phyloP scores from a whole-genome alignment of 345 rosid genomes.

The Clausena lansium region DNA sequence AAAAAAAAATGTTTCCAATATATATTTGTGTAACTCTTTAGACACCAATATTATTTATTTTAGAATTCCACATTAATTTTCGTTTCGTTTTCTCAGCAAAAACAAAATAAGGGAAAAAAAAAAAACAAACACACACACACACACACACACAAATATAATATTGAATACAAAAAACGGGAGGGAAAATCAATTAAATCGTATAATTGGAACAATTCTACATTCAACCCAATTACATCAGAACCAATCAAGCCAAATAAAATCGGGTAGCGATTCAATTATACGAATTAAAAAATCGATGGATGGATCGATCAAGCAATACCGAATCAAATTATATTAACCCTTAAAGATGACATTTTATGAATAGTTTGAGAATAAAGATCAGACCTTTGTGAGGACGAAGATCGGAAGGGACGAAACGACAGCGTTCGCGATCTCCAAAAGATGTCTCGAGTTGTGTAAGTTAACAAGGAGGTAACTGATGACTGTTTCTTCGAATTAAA shows the following conservation, averaged over 20 bases:
- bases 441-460: neutral
- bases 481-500: neutral
- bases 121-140: no score
- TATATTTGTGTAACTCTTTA: neutral
- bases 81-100: neutral
- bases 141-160: no score
- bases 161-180: neutral
- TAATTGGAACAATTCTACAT: neutral
- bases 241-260: neutral
- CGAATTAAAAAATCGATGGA: neutral
- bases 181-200: neutral
- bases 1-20: neutral
- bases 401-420: neutral
- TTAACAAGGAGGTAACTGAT: neutral
- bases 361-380: neutral
- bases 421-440: neutral
- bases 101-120: neutral
- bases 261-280: neutral
- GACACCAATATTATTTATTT: neutral
- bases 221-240: neutral
- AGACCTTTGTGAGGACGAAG: neutral
- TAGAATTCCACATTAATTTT: neutral
- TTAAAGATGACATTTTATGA: neutral
- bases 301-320: neutral
- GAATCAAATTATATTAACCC: neutral